Conservation (phyloP, 1,284 basidiomycete genomes). For the Fomitopsis pinicola region DNA sequence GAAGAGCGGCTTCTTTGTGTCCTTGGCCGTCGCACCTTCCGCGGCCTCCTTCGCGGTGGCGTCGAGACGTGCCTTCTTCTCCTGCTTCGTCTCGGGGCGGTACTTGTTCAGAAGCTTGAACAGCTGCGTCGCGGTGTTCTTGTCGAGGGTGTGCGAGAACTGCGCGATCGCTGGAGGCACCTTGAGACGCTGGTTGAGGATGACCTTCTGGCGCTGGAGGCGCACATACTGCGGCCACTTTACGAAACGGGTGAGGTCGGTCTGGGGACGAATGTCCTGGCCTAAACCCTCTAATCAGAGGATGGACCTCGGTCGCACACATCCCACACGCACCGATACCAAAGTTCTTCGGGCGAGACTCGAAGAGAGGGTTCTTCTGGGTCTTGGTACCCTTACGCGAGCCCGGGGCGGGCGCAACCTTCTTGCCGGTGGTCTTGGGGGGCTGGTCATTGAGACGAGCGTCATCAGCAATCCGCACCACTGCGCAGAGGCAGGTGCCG, state of each 20-base stretch:
- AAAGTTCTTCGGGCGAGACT: constrained; percentile 88
- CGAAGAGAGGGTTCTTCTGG: constrained; percentile 96
- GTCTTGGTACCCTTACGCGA: constrained; percentile 69
- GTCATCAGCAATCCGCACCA: constrained; percentile 45
- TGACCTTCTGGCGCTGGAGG: constrained; percentile 98
- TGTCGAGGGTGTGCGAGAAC: constrained; percentile 97
- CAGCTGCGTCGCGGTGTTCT: constrained; percentile 98
- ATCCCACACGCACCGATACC: constrained; percentile 75
- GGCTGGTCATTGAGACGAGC: constrained; percentile 90
- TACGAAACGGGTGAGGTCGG: constrained; percentile 96
- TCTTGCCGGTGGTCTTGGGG: constrained; percentile 71
- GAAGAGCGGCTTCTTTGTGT: constrained; percentile 90
- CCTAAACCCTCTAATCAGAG: constrained; percentile 42
- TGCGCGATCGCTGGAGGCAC: constrained; percentile 98
- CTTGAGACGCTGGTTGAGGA: constrained; percentile 98
- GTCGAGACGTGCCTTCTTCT: constrained; percentile 95
- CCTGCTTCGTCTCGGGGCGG: constrained; percentile 90
- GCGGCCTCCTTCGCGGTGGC: constrained; percentile 73
- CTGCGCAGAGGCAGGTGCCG: constrained; percentile 19
- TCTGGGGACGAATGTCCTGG: constrained; percentile 89
- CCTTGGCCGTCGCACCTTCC: constrained; percentile 71
- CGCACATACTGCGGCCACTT: constrained; percentile 99
- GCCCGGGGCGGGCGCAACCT: constrained; percentile 75
- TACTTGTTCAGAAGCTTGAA: constrained; percentile 99
- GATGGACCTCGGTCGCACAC: not conserved